These are phyloP conservation scores for Lasiodiplodia gonubiensis DNA, from an alignment of 2,329 filamentous ascomycete species.

Conservation along the genomic window DNA sequence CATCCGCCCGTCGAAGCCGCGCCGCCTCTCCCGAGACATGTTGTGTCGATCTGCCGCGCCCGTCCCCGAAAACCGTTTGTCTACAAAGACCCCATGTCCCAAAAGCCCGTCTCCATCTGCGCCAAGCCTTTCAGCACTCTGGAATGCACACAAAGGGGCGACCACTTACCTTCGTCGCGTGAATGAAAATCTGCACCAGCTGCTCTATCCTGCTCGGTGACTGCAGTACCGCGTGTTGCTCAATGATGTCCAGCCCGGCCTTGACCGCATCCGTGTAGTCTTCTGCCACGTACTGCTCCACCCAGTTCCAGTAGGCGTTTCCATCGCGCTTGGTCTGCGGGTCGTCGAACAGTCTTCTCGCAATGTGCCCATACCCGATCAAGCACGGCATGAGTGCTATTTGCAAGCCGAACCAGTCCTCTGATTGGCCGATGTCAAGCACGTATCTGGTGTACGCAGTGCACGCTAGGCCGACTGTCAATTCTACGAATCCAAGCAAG, in stretches of 20 bases:
- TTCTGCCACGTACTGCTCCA: conserved; percentile 83
- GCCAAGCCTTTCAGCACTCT: conserved; percentile 29
- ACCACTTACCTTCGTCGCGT: conserved; percentile 74
- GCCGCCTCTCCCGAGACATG: not conserved
- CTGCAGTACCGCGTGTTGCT: conserved; percentile 74
- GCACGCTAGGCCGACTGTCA: conserved; percentile 59
- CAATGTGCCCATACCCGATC: conserved; percentile 85
- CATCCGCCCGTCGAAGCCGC: not conserved
- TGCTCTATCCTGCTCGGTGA: conserved; percentile 80
- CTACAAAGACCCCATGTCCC: conserved; percentile 67
- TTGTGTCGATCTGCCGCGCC: not conserved
- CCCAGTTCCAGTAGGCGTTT: conserved; percentile 88
- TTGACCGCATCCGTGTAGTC: conserved; percentile 77
- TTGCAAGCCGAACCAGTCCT: conserved; percentile 88
- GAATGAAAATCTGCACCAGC: conserved; percentile 81
- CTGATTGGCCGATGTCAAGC: conserved; percentile 83
- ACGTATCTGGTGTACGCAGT: conserved; percentile 86
- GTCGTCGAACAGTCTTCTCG: conserved; percentile 70
- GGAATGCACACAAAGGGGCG: conserved; percentile 9
- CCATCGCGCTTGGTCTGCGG: conserved; percentile 64
- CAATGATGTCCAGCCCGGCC: conserved; percentile 73
- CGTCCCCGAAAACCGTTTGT: not conserved
- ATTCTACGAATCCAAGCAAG: not conserved
- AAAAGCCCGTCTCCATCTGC: conserved; percentile 76
- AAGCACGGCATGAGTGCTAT: conserved; percentile 85